phyloP scores from a whole-genome alignment of 192 early-diverging fungal genomes.

The Linnemannia elongata region DNA sequence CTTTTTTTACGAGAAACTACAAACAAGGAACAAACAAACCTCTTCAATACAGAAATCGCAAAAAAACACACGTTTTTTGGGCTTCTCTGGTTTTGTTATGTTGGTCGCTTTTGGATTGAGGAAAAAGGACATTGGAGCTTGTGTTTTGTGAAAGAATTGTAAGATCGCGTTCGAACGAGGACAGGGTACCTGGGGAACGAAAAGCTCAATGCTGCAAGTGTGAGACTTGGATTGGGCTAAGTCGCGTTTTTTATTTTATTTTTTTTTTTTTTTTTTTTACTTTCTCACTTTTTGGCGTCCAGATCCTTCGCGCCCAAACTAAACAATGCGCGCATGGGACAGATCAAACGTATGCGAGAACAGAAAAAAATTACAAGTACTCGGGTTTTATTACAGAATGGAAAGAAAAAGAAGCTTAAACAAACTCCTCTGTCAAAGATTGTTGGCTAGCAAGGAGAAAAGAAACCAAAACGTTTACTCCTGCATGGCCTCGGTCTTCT shows the following conservation, averaged over 20 bases:
- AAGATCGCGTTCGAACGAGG: not conserved
- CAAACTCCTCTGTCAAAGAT: too few relatives aligned
- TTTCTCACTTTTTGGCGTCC: too few relatives aligned
- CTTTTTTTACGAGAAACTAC: not conserved
- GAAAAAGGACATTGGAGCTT: not conserved
- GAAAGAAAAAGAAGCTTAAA: too few relatives aligned
- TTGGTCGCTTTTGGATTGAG: not conserved
- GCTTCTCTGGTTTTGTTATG: not conserved
- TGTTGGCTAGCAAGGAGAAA: too few relatives aligned
- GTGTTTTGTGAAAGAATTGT: too few relatives aligned
- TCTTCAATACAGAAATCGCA: slow-evolving; percentile 6
- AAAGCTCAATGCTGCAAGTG: not conserved
- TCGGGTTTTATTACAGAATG: too few relatives aligned
- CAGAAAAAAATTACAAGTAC: too few relatives aligned
- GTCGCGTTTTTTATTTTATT: not conserved
- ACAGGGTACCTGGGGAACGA: not conserved
- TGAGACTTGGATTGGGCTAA: slow-evolving; percentile 4
- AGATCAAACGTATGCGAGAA: too few relatives aligned
- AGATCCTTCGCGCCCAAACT: too few relatives aligned
- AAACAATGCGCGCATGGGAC: too few relatives aligned
- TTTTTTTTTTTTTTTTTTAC: too few relatives aligned
- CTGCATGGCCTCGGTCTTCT: slow-evolving; percentile 57
- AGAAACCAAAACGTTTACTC: slow-evolving; percentile 36
- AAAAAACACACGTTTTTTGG: not conserved
- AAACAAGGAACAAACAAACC: not conserved